Evolutionary conservation across 352 stramenopile species (phyloP).

Genomic region (Pythium folliculosum): DNA sequence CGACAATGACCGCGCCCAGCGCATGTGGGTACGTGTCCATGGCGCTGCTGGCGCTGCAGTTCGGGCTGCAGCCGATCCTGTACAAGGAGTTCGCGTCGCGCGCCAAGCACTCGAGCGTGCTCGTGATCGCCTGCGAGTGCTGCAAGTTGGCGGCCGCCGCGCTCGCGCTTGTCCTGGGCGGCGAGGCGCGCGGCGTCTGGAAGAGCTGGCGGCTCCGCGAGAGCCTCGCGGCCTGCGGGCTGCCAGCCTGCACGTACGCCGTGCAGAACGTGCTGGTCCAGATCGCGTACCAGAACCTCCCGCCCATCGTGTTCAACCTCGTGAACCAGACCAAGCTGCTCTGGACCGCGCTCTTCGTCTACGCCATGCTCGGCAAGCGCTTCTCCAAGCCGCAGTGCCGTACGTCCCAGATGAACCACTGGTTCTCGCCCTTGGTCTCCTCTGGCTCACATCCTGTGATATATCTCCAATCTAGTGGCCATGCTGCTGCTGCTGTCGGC

Average conservation of each 20-base stretch:
- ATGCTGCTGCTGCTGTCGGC: slow-evolving; percentile 75
- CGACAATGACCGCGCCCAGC: slow-evolving; percentile 16
- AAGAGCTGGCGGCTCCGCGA: slow-evolving; percentile 65
- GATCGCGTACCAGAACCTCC: slow-evolving; percentile 77
- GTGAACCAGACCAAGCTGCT: slow-evolving; percentile 89
- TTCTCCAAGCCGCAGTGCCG: slow-evolving; percentile 69
- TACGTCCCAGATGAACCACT: slow-evolving; percentile 25
- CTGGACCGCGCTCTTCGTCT: slow-evolving; percentile 82
- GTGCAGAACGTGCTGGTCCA: slow-evolving; percentile 89
- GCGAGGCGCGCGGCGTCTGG: slow-evolving; percentile 31
- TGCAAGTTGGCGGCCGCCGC: slow-evolving; percentile 71
- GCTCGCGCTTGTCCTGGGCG: slow-evolving; percentile 44
- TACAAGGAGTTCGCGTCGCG: slow-evolving; percentile 75
- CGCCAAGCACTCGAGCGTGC: slow-evolving; percentile 53
- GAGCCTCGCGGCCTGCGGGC: slow-evolving; percentile 62
- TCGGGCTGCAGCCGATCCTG: slow-evolving; percentile 81
- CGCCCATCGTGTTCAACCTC: slow-evolving; percentile 85
- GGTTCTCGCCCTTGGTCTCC: no score
- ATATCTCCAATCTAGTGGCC: slow-evolving; percentile 38
- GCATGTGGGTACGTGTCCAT: slow-evolving; percentile 43
- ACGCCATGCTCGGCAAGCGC: slow-evolving; percentile 67
- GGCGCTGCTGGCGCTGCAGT: slow-evolving; percentile 76
- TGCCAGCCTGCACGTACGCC: slow-evolving; percentile 84
- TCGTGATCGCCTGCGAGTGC: slow-evolving; percentile 76
- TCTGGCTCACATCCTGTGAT: not conserved